A percentile compares a stretch with the other conserved stretches of the same genome.
Evolutionary conservation across 192 early-diverging fungal genomes (phyloP).

Genomic region (Phycomyces nitens): DNA sequence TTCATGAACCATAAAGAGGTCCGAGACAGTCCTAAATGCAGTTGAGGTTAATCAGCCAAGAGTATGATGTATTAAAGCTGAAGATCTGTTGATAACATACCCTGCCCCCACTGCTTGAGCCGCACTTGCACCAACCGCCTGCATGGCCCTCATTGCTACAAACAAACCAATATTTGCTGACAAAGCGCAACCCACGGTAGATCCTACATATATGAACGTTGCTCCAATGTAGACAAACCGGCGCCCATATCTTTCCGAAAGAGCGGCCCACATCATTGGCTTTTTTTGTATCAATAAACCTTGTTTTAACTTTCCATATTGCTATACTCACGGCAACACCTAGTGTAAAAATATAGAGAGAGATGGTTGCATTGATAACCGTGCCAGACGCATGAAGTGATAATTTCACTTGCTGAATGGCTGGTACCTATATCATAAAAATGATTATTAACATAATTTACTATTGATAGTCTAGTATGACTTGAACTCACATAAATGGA

Average conservation of each 20-base stretch:
- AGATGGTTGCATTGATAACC: constrained; percentile 29
- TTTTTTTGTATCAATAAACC: constrained; percentile 1
- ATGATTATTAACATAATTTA: background rate
- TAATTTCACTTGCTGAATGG: constrained; percentile 21
- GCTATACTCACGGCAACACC: constrained; percentile 25
- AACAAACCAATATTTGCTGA: constrained; percentile 21
- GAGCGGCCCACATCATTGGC: constrained; percentile 36
- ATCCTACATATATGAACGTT: constrained; percentile 25
- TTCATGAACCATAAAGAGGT: constrained; percentile 31
- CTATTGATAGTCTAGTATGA: background rate
- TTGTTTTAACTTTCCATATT: too few species aligned
- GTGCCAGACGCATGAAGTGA: constrained; percentile 23
- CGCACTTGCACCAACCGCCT: constrained; percentile 30
- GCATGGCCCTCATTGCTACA: constrained; percentile 22
- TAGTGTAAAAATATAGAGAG: constrained; percentile 26
- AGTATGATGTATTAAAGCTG: background rate
- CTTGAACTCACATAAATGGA: constrained; percentile 29
- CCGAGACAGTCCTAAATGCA: constrained; percentile 32
- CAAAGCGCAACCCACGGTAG: constrained; percentile 30
- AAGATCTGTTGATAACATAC: background rate
- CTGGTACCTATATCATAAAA: constrained; percentile 22
- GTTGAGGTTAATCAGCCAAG: constrained; percentile 1
- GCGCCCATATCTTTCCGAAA: constrained; percentile 35
- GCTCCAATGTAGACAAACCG: constrained; percentile 27
- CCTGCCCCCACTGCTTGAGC: constrained; percentile 36